Percentiles rank a stretch among this genome's conserved stretches.
Evolutionary conservation across 495 filamentous ascomycete species (phyloP).

Genomic region (Podospora pseudocomata): DNA sequence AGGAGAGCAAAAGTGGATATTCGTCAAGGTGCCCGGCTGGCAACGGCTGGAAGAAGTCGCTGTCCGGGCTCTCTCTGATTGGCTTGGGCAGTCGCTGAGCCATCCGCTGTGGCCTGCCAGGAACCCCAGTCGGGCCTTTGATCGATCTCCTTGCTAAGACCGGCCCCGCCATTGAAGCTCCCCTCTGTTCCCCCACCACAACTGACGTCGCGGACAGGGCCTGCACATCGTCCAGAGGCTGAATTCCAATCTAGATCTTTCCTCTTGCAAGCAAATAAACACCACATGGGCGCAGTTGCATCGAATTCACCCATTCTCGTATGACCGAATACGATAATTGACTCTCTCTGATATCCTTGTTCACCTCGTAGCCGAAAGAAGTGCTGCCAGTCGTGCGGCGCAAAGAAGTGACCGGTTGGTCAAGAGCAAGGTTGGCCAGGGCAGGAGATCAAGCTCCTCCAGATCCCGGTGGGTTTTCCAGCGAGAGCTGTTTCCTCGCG

Average conservation of each 20-base stretch:
- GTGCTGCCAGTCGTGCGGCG: background rate
- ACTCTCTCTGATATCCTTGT: background rate
- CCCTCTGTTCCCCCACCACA: conserved; percentile 14
- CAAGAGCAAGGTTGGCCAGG: background rate
- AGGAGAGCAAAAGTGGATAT: background rate
- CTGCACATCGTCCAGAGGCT: background rate
- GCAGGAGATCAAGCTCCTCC: background rate
- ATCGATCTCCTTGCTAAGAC: conserved; percentile 7
- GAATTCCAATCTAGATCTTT: conserved; percentile 3
- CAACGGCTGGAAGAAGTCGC: background rate
- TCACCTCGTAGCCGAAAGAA: background rate
- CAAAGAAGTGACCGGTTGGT: background rate
- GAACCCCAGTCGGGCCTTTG: background rate
- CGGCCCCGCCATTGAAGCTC: conserved; percentile 15
- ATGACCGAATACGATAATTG: background rate
- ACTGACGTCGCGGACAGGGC: conserved; percentile 21
- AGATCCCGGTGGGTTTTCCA: background rate
- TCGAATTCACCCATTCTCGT: background rate
- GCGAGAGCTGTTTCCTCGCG: background rate
- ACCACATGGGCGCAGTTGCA: background rate
- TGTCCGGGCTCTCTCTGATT: background rate
- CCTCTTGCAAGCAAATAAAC: conserved; percentile 3
- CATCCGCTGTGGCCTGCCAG: background rate
- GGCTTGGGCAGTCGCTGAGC: background rate
- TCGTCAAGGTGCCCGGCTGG: background rate